Percentiles rank a stretch among this genome's conserved stretches.
Evolutionary conservation across 2,329 filamentous ascomycete genomes (phyloP).

Genomic region (Diplodia corticola): DNA sequence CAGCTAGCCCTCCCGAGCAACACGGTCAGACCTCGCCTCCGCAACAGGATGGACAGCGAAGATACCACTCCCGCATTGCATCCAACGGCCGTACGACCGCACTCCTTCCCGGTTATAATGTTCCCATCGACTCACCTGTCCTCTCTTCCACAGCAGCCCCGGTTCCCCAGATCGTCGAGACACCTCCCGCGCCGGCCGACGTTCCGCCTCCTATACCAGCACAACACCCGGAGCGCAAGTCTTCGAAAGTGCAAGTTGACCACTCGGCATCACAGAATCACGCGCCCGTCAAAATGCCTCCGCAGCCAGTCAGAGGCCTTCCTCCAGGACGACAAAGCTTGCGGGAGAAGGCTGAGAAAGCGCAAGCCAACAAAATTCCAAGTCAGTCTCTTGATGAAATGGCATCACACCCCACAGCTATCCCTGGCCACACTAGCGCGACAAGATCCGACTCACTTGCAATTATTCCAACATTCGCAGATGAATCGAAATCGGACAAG

Average conservation of each 20-base stretch:
- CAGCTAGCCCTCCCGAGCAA: constrained; percentile 28
- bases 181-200: constrained; percentile 46
- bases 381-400: constrained; percentile 64
- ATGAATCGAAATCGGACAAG: constrained; percentile 74
- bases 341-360: constrained; percentile 32
- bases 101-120: constrained; percentile 50
- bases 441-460: constrained; percentile 76
- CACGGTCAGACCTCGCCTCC: constrained; percentile 28
- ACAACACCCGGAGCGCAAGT: constrained; percentile 54
- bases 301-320: constrained; percentile 6
- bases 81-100: constrained; percentile 59
- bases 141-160: constrained; percentile 31
- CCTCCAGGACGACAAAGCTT: constrained; percentile 25
- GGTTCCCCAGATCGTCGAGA: constrained; percentile 63
- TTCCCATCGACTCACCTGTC: constrained; percentile 16
- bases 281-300: constrained; percentile 20
- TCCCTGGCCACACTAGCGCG: constrained; percentile 62
- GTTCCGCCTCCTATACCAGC: constrained; percentile 28
- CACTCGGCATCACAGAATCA: constrained; percentile 21
- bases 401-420: constrained; percentile 63
- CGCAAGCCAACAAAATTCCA: constrained; percentile 41
- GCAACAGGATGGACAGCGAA: constrained; percentile 35
- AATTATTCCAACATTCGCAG: constrained; percentile 73
- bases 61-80: constrained; percentile 58
- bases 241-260: constrained; percentile 42